Evolutionary conservation across 2,329 filamentous ascomycete genomes (phyloP), one percentile per base, ranked within the genome.

Genomic region (Alternaria longipes): DNA sequence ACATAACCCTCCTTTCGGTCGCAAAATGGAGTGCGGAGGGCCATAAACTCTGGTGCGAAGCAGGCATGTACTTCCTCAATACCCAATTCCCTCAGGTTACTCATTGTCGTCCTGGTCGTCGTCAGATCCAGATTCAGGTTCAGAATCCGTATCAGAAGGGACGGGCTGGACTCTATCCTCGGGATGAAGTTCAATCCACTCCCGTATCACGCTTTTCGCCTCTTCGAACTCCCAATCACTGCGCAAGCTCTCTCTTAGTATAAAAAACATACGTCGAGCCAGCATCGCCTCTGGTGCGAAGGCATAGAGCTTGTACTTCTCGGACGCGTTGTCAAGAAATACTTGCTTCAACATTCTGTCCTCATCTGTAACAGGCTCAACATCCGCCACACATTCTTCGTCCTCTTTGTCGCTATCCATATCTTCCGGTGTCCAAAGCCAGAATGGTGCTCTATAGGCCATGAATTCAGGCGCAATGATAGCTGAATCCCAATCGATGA

Each of bases 401-500:
- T 49, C 46, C 2, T 9, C 18, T 0, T 34, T 5, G 0, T 2
- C 46, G 14, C 46, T 24, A 24, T 20, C 0, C 46, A 49, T 49
- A 3, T 49, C 46, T 0, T 1, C 30, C 6, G 46, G 22, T 9
- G 40, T 47, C 76, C 77, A 80, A 0, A 80, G 41, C 73, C 72
- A 79, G 8, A 66, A 58, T 0, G 77, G 78, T 0, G 77, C 70
- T 8, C 60, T 42, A 41, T 75, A 78, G 1, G 68, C 66, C 57
- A 79, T 64, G 54, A 79, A 78, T 8, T 62, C 59, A 0, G 77
- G 77, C 0, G 65, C 76, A 30, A 80, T 65, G 0, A 69, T 32
- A 5, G 78, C 76, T 20, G 57, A 61, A 36, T 80, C 78, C 76
- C 77, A 79, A 57, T 79, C 76, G 1, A 79, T 63, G 18, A 79